These are phyloP conservation scores for Pleurotus sapidus DNA, from an alignment of 768 basidiomycete genomes.

Conservation along the genomic window DNA sequence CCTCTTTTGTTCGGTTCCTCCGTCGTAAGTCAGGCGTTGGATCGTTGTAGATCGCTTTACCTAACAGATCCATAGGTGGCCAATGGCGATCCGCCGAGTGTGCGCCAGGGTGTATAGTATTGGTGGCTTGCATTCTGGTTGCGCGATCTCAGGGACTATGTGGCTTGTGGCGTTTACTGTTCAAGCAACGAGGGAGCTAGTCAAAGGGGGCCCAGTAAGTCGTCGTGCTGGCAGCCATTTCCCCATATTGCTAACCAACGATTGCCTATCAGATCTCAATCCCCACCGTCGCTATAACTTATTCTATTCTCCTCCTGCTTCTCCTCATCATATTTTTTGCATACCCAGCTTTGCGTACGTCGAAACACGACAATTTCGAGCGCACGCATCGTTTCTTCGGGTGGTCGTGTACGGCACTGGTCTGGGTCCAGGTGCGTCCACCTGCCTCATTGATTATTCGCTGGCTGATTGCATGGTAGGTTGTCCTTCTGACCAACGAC, in stretches of 20 bases:
- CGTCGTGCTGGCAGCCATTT: background rate
- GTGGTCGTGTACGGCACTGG: conserved; percentile 38
- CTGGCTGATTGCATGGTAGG: conserved; percentile 22
- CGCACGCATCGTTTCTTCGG: conserved; percentile 42
- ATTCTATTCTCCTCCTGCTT: conserved; percentile 18
- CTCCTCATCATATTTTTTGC: conserved; percentile 36
- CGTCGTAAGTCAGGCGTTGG: conserved; percentile 34
- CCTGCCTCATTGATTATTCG: background rate
- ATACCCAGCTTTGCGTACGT: conserved; percentile 33
- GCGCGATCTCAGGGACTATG: conserved; percentile 48
- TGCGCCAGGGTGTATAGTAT: conserved; percentile 58
- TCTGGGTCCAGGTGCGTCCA: conserved; percentile 36
- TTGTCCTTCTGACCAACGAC: conserved; percentile 51
- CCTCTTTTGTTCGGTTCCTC: conserved; percentile 45
- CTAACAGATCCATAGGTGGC: conserved; percentile 38
- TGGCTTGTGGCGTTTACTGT: conserved; percentile 51
- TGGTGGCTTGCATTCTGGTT: conserved; percentile 58
- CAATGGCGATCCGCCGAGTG: conserved; percentile 47
- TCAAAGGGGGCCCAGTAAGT: conserved; percentile 33
- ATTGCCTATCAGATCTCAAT: background rate
- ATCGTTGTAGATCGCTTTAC: background rate
- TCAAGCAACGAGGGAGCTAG: conserved; percentile 48
- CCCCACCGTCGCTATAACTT: conserved; percentile 12
- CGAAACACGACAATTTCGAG: conserved; percentile 40
- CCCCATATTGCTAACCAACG: background rate